Percentiles rank a stretch among this genome's conserved stretches.
Conservation (phyloP, 2,329 filamentous ascomycete species). For the Ophiostoma sp. region DNA sequence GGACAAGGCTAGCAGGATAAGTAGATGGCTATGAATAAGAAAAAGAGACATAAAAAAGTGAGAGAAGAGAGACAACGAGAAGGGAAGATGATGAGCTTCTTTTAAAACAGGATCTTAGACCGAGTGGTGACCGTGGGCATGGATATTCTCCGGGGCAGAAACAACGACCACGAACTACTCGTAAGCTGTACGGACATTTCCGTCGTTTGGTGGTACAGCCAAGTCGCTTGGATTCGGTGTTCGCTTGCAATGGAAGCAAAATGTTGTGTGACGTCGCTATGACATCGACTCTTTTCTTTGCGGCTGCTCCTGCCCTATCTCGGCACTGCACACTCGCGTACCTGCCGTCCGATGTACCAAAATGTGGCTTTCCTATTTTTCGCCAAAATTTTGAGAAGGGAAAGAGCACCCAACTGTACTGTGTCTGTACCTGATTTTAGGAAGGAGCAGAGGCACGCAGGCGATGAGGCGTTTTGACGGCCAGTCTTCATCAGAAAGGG, state of each 20-base stretch:
- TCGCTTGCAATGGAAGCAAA: background rate
- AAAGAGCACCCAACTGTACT: background rate
- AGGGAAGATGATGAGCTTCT: background rate
- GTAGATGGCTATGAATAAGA: background rate
- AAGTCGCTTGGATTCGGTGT: constrained; percentile 6
- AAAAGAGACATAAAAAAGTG: background rate
- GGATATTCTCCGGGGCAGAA: background rate
- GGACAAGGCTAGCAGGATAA: background rate
- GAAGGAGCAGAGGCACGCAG: background rate
- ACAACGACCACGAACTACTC: background rate
- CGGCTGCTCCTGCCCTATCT: constrained; percentile 6
- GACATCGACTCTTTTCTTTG: background rate
- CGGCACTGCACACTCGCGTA: background rate
- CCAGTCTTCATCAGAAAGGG: background rate
- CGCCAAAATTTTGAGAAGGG: background rate
- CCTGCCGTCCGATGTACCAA: background rate
- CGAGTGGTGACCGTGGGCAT: background rate
- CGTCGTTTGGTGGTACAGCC: constrained; percentile 9
- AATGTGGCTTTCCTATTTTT: background rate
- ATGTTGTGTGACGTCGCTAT: background rate
- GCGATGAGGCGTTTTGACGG: background rate
- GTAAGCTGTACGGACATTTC: background rate
- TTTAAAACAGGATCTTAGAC: background rate
- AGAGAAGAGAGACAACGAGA: background rate
- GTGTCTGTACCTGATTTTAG: background rate